phyloP scores from a whole-genome alignment of 441 rosid genomes.

The Hura crepitans region DNA sequence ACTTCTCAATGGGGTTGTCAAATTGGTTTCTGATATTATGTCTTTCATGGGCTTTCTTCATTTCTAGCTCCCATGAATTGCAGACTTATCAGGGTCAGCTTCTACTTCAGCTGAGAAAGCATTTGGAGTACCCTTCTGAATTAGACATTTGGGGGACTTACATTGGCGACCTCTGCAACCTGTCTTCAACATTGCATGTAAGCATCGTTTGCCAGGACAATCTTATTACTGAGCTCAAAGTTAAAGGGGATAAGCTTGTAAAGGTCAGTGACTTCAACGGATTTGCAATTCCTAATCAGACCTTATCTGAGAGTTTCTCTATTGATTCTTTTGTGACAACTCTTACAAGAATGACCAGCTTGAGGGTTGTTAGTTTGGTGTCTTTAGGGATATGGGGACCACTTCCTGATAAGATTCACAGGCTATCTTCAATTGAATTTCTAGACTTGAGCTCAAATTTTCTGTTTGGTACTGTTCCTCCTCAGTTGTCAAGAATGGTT shows the following conservation, averaged over 20 bases:
- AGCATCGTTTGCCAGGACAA: conserved; percentile 57
- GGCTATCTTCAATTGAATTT: conserved; percentile 67
- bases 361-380: conserved; percentile 70
- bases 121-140: conserved; percentile 70
- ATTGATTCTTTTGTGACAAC: conserved; percentile 83
- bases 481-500: conserved; percentile 64
- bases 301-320: conserved; percentile 65
- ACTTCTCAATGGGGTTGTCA: conserved; percentile 41
- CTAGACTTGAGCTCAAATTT: conserved; percentile 90
- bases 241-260: conserved; percentile 65
- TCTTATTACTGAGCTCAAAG: conserved; percentile 66
- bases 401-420: conserved; percentile 75
- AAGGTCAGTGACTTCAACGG: conserved; percentile 63
- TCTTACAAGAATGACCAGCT: conserved; percentile 69
- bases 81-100: conserved; percentile 59
- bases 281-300: conserved; percentile 50
- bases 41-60: conserved; percentile 43
- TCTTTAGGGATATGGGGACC: conserved; percentile 91
- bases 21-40: conserved; percentile 32
- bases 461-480: conserved; percentile 66
- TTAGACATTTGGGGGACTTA: conserved; percentile 57
- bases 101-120: conserved; percentile 68
- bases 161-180: conserved; percentile 63
- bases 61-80: conserved; percentile 47
- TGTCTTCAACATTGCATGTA: conserved; percentile 52